These are phyloP conservation scores for Pugionium dolabratum DNA, from an alignment of 345 rosid genomes.

Conservation along the genomic window DNA sequence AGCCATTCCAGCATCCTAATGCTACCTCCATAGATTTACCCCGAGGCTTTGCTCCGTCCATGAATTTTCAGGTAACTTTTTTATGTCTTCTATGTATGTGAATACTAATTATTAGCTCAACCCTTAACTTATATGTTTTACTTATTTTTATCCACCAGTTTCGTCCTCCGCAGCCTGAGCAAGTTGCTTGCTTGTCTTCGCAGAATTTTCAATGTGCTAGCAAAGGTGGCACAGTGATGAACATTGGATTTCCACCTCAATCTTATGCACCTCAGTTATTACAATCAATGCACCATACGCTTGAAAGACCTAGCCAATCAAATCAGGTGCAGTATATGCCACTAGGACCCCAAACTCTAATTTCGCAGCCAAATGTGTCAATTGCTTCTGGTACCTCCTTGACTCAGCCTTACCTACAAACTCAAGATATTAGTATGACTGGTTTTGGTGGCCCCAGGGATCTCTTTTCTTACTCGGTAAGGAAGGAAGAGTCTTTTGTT, in stretches of 20 bases:
- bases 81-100: constrained; percentile 33
- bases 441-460: constrained; percentile 60
- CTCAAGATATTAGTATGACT: constrained; percentile 51
- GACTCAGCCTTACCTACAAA: constrained; percentile 56
- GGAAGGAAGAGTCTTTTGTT: constrained; percentile 23
- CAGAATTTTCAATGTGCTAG: constrained; percentile 72
- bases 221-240: constrained; percentile 58
- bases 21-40: constrained; percentile 61
- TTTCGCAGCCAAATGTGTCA: constrained; percentile 53
- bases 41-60: constrained; percentile 63
- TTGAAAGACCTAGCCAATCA: constrained; percentile 64
- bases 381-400: constrained; percentile 52
- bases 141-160: constrained; percentile 53
- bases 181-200: constrained; percentile 60
- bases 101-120: constrained; percentile 25
- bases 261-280: constrained; percentile 64
- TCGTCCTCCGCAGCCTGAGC: constrained; percentile 70
- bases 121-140: constrained; percentile 3
- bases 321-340: constrained; percentile 55
- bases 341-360: constrained; percentile 52
- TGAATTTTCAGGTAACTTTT: constrained; percentile 66
- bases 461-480: constrained; percentile 68
- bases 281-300: constrained; percentile 61
- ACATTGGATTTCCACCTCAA: constrained; percentile 68
- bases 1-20: constrained; percentile 65